Evolutionary conservation across 2,329 filamentous ascomycete genomes (phyloP), one percentile per base, ranked within the genome.

Genomic region (Aspergillus hiratsukae): DNA sequence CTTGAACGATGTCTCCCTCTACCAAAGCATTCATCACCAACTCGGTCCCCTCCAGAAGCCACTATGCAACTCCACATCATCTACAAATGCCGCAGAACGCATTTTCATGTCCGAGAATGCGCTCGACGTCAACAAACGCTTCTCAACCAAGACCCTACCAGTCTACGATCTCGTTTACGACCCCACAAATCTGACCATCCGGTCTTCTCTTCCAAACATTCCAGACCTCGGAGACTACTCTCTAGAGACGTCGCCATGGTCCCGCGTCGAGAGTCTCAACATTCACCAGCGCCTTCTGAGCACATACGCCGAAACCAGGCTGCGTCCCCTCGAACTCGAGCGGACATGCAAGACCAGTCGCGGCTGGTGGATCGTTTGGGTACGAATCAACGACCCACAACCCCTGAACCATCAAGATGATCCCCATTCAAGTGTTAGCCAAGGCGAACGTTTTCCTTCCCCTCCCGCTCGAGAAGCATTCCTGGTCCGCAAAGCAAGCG

Each of bases 281-380:
- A 81, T 86, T 5, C 83, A 87, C 66, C 78, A 78, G 8, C 82
- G 84, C 54, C 79, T 87, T 43, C 70, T 87, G 27, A 79, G 79
- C 55, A 85, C 81, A 0, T 76, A 84, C 51, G 67, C 71, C n/a
- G 77, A 78, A 56, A 84, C 83, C 1, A 75, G 80, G 2, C 70
- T 70, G 23, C 71, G 71, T 1, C 61, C 69, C 1, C 68, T 73
- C 8, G 83, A 87, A 58, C 74, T 82, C 6, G 85, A 87, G 64
- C 76, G 82, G 31, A 86, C 82, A 1, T 82, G 81, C 68, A 87
- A 87, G 69, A 87, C 84, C 0, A 79, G 72, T 46, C 78, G 84
- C n/a, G 83, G 83, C 6, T 87, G 84, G 84, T 87, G 85, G 85
- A 78, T 87, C 2, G 80, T 86, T 23, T 87, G 85, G 84, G 80